Base-by-base conservation (phyloP, 768 basidiomycete species). In the Amanita rimosa region DNA sequence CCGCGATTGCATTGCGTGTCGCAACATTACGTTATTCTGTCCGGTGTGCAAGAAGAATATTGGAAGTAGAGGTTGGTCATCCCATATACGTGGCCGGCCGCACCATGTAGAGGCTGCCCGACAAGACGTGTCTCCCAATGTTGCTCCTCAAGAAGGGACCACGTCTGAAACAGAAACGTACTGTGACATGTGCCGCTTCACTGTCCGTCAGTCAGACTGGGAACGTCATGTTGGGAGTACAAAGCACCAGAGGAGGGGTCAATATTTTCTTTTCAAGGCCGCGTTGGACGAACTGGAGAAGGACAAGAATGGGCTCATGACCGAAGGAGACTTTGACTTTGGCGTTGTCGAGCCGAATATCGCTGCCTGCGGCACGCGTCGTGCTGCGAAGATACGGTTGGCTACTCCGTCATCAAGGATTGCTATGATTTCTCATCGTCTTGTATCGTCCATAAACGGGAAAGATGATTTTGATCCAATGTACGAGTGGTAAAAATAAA, bases 261-360 rank as follows among this genome's bases (percentile, higher is more conserved):
- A 49, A 9, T 76, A 67, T 50, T 53, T 67, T 0, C 57, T 62
- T 4, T 73, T 72, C 53, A 65, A 66, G 40, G 60, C 65, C 1
- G 73, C 68, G 0, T 51, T 79, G 14, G 74, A 76, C 8, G 74
- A 75, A 41, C 72, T 76, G 0, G 73, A 78, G 46, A 69, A 67
- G 41, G 78, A 81, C 54, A 78, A 76, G 49, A 64, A 79, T 42
- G 77, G 74, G 1, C 58, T 81, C 4, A 55, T 58, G 0, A 60
- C 82, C 3, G 60, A 64, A 8, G 71, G 70, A 1, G 60, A 64
- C 8, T 58, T 75, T 14, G 70, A 83, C 55, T 75, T 82, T 44
- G 78, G 69, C 4, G 62, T 81, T 34, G 57, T 82, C 3, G 71
- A 74, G 19, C 58, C 62, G 2, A 33, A 35, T 34, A 49, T 51